These are phyloP conservation scores for Delitschia confertaspora DNA, from an alignment of 495 filamentous ascomycete species.

Conservation along the genomic window DNA sequence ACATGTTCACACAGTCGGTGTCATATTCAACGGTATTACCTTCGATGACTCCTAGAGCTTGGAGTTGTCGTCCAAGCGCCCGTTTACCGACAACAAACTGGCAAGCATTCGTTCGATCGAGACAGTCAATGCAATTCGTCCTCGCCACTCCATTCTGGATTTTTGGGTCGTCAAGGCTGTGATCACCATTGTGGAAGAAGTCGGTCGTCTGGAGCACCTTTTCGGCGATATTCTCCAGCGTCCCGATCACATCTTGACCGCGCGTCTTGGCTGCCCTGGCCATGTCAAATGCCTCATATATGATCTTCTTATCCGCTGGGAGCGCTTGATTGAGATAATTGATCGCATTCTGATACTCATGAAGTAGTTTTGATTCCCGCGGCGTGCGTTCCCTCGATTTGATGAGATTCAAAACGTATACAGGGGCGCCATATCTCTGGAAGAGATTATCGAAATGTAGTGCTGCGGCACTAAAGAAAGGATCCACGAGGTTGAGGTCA, in stretches of 20 bases:
- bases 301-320: conserved; percentile 71
- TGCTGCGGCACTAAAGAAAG: conserved; percentile 92
- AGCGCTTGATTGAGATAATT: conserved; percentile 93
- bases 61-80: conserved; percentile 83
- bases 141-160: conserved; percentile 87
- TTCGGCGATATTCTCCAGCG: conserved; percentile 78
- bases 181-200: conserved; percentile 88
- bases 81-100: conserved; percentile 98
- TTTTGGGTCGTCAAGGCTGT: conserved; percentile 50
- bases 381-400: conserved; percentile 87
- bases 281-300: conserved; percentile 97
- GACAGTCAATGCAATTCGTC: conserved; percentile 96
- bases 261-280: conserved; percentile 85
- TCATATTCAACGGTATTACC: conserved; percentile 80
- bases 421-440: conserved; percentile 80
- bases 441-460: conserved; percentile 96
- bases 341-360: conserved; percentile 81
- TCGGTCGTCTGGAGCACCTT: conserved; percentile 75
- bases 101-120: conserved; percentile 92
- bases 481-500: conserved; percentile 85
- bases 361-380: conserved; percentile 79
- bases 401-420: conserved; percentile 89
- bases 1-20: conserved; percentile 87
- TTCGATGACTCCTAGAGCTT: conserved; percentile 81
- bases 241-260: conserved; percentile 93